These are phyloP conservation scores for Phaeosphaeriaceae sp. DNA, from an alignment of 2,329 filamentous ascomycete species.

Conservation along the genomic window DNA sequence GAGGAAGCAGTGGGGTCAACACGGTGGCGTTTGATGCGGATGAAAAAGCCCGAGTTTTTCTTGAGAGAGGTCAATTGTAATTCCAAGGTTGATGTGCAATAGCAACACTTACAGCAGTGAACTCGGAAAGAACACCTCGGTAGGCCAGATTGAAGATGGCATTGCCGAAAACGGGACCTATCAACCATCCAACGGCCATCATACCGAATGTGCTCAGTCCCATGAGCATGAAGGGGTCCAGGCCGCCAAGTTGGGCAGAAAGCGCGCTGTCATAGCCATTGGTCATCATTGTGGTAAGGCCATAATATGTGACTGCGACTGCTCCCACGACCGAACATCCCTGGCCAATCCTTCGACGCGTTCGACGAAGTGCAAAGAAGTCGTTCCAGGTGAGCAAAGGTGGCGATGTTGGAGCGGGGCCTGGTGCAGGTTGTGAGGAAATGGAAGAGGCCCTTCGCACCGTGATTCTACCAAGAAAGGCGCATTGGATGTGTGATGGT, in stretches of 20 bases:
- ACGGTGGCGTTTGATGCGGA: conserved; percentile 86
- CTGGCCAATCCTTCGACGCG: conserved; percentile 82
- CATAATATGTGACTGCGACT: conserved; percentile 65
- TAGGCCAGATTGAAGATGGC: conserved; percentile 79
- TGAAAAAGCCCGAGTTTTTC: conserved; percentile 96
- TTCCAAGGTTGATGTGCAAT: not conserved
- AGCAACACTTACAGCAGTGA: conserved; percentile 65
- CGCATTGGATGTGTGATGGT: conserved; percentile 18
- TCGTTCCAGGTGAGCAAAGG: conserved; percentile 73
- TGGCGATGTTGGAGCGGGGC: conserved; percentile 17
- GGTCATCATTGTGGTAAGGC: conserved; percentile 70
- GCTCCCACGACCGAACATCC: conserved; percentile 74
- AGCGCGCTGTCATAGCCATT: conserved; percentile 71
- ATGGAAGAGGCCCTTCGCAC: conserved; percentile 36
- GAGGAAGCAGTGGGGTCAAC: conserved; percentile 91
- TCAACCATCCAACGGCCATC: conserved; percentile 84
- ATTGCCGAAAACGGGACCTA: conserved; percentile 82
- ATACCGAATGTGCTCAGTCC: conserved; percentile 79
- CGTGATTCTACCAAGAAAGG: conserved; percentile 9
- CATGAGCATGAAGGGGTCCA: conserved; percentile 87
- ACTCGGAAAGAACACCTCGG: conserved; percentile 71
- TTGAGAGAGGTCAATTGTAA: conserved; percentile 40
- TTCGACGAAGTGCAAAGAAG: conserved; percentile 89
- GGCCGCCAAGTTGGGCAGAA: conserved; percentile 76
- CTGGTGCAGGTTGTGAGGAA: conserved; percentile 20